A percentile compares a stretch with the other conserved stretches of the same genome.
Conservation (phyloP, 305 asterid species). For the Fraxinus latifolia region DNA sequence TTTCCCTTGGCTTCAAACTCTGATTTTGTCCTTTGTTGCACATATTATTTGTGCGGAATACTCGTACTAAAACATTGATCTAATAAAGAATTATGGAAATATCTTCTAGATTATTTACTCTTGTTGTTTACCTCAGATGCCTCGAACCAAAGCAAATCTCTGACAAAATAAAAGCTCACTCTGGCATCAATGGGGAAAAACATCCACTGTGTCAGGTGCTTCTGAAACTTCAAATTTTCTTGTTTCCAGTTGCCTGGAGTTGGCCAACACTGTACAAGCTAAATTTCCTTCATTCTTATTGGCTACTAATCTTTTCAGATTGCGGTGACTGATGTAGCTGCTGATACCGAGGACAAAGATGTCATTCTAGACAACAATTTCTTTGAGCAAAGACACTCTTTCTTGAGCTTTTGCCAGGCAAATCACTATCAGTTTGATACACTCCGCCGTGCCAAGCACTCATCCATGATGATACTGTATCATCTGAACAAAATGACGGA, state of each 20-base stretch:
- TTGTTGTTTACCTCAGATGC: conserved; percentile 46
- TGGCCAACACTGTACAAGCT: not conserved
- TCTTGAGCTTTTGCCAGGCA: conserved; percentile 60
- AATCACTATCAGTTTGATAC: conserved; percentile 62
- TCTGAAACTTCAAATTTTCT: conserved; percentile 20
- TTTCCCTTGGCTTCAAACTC: not conserved
- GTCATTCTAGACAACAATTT: conserved; percentile 41
- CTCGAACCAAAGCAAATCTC: conserved; percentile 25
- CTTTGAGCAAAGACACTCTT: conserved; percentile 51
- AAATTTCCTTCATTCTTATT: not conserved
- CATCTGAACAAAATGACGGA: conserved; percentile 44
- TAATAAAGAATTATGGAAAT: not conserved
- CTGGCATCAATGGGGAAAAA: conserved; percentile 43
- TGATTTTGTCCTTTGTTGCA: not conserved
- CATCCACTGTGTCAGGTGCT: conserved; percentile 51
- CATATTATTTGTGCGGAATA: not conserved
- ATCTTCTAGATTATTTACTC: conserved; percentile 7
- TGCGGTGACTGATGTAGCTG: conserved; percentile 37
- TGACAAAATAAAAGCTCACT: conserved; percentile 35
- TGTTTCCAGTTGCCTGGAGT: conserved; percentile 10
- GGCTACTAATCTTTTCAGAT: conserved; percentile 30
- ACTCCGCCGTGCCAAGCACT: conserved; percentile 71
- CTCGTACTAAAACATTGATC: not conserved
- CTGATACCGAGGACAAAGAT: conserved; percentile 50
- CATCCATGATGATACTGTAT: conserved; percentile 77